Percentiles rank a stretch among this genome's conserved stretches.
phyloP scores from a whole-genome alignment of 257 asterid genomes.

The Schizonepeta tenuifolia region DNA sequence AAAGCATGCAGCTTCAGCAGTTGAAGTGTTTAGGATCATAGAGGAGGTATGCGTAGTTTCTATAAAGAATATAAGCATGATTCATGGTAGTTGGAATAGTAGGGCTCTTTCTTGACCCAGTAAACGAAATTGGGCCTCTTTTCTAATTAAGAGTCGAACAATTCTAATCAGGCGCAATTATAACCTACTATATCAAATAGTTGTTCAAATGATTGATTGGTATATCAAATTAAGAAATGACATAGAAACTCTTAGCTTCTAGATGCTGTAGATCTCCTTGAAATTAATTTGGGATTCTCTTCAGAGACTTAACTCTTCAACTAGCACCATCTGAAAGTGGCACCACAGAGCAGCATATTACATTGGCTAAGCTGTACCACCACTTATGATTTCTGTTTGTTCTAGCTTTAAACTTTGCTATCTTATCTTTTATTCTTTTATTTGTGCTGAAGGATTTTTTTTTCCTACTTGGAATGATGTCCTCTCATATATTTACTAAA shows the following conservation, averaged over 20 bases:
- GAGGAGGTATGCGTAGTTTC: constrained; percentile 76
- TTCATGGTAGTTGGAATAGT: neutral
- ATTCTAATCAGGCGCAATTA: constrained; percentile 16
- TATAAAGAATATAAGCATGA: neutral
- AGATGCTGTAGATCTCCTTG: constrained; percentile 15
- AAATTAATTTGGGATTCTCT: constrained; percentile 8
- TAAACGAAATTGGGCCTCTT: constrained; percentile 1
- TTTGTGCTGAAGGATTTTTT: constrained; percentile 27
- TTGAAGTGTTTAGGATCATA: constrained; percentile 95
- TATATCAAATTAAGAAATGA: constrained; percentile 1
- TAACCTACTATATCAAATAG: constrained; percentile 19
- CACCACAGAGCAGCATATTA: constrained; percentile 8
- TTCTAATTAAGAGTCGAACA: constrained; percentile 15
- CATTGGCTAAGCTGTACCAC: neutral
- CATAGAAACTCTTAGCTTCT: neutral
- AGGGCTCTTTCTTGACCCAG: constrained; percentile 10
- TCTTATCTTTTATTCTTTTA: constrained; percentile 13
- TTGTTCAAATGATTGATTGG: constrained; percentile 1
- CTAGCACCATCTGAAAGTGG: neutral
- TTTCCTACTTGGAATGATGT: constrained; percentile 9
- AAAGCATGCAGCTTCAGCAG: constrained; percentile 95
- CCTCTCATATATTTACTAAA: constrained; percentile 4
- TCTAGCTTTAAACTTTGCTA: constrained; percentile 2
- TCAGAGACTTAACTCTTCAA: neutral
- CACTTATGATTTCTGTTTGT: neutral